Conservation (phyloP, 2,329 filamentous ascomycete genomes). For the Cercospora sp. region DNA sequence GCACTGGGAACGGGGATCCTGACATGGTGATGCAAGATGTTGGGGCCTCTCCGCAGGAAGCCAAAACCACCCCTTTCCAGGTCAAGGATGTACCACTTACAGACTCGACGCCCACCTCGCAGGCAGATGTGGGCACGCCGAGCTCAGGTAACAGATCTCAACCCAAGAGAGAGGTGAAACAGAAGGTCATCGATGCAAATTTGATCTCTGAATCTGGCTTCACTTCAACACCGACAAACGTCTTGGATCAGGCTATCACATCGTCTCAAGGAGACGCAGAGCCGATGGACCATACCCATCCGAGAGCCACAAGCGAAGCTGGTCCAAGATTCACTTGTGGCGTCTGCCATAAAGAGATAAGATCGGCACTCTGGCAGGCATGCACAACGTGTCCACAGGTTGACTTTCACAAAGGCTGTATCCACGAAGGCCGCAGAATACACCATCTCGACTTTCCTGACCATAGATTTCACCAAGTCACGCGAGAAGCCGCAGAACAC, state of each 20-base stretch:
- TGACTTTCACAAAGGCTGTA: conserved; percentile 5
- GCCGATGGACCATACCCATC: not conserved
- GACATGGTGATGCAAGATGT: not conserved
- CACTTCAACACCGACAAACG: not conserved
- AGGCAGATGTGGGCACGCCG: not conserved
- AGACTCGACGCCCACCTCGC: not conserved
- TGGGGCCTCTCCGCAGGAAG: not conserved
- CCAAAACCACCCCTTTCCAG: not conserved
- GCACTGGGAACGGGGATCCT: not conserved
- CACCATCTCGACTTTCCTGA: conserved; percentile 1
- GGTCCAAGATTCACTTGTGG: not conserved
- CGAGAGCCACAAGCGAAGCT: not conserved
- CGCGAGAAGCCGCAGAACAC: not conserved
- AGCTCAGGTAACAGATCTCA: not conserved
- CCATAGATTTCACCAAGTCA: conserved; percentile 2
- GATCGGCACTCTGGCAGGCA: not conserved
- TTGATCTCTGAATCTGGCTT: not conserved
- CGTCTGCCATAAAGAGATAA: not conserved
- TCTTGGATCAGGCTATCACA: not conserved
- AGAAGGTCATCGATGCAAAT: not conserved
- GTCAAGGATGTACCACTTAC: not conserved
- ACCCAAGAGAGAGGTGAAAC: not conserved
- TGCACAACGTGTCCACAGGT: not conserved
- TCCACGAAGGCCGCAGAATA: conserved; percentile 4
- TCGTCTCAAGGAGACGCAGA: not conserved